Evolutionary conservation across 768 basidiomycete genomes (phyloP), one percentile per base, ranked within the genome.

Genomic region (Austroboletus festivus): DNA sequence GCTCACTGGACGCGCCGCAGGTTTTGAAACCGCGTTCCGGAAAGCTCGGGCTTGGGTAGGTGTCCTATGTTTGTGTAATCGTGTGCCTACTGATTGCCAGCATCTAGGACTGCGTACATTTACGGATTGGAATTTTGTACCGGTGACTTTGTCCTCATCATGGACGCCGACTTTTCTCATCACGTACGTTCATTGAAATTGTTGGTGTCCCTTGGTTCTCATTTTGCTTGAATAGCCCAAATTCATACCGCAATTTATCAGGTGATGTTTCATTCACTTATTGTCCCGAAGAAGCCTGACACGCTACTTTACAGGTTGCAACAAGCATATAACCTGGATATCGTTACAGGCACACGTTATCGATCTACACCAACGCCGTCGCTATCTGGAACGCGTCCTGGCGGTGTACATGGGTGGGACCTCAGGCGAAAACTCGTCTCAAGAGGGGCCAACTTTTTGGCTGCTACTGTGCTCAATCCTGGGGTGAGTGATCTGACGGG

Each of bases 151-250:
- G 90, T 93, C 19, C 89, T 94, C 62, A 94, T 95, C 64, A 95
- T 95, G 93, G 93, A 95, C 59, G 93, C 93, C 43, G 93, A 95
- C 71, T 93, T 95, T 68, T 93, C 91, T 5, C 93, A 95, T 61
- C 93, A 95, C 57, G 92, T 92, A 70, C 38, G 86, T 70, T 18
- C n/a, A 42, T 43, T 23, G 1, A 16, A 23, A 4, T 2, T 2
- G n/a, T 24, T 10, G 26, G 13, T 2, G 35, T 38, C 21, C 22
- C 41, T 24, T 20, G 38, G 23, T 46, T 42, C 44, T 54, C 31
- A 60, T 44, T 21, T 37, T 26, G 20, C 21, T 30, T 9, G n/a
- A 15, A 23, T 46, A 93, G 93, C 93, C 93, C 34, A 95, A 94
- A 70, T 95, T 93, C 65, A 93, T 95, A 48, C 91, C 90, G 5